Conservation (phyloP, 495 filamentous ascomycete genomes). For the Neurospora sp. region DNA sequence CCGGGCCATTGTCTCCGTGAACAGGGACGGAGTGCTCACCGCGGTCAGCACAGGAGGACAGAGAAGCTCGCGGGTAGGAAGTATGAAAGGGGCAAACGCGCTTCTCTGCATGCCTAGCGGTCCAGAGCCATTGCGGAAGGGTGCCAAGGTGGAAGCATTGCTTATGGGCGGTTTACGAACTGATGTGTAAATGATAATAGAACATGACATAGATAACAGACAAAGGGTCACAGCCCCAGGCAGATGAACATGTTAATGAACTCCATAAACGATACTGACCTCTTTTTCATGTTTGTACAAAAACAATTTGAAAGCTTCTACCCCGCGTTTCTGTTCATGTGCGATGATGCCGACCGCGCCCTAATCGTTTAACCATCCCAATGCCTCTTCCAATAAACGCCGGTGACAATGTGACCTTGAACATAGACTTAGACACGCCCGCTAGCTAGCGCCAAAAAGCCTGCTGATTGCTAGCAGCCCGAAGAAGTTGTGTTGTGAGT, state of each 20-base stretch:
- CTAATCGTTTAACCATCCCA: slow-evolving; percentile 12
- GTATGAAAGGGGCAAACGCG: slow-evolving; percentile 78
- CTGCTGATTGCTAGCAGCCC: neutral
- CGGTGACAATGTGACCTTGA: slow-evolving; percentile 18
- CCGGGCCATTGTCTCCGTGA: slow-evolving; percentile 56
- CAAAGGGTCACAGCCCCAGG: neutral
- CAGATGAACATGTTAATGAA: neutral
- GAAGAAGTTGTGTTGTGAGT: neutral
- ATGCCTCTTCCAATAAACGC: slow-evolving; percentile 24
- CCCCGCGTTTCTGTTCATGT: neutral
- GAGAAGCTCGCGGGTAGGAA: slow-evolving; percentile 80
- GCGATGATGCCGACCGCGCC: slow-evolving; percentile 20
- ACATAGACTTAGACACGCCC: slow-evolving; percentile 17
- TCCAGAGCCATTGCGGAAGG: slow-evolving; percentile 30
- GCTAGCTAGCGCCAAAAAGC: neutral
- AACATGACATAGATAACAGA: neutral
- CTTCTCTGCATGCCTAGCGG: slow-evolving; percentile 62
- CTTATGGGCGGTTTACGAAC: slow-evolving; percentile 30
- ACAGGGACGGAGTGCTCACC: slow-evolving; percentile 48
- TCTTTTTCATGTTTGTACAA: slow-evolving; percentile 16
- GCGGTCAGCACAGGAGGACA: slow-evolving; percentile 83
- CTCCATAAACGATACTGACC: slow-evolving; percentile 9
- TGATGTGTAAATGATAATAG: slow-evolving; percentile 8
- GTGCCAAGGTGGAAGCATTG: slow-evolving; percentile 33
- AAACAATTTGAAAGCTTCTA: slow-evolving; percentile 8